Conservation (phyloP, 2,329 filamentous ascomycete genomes). For the Trichoderma semiorbis region DNA sequence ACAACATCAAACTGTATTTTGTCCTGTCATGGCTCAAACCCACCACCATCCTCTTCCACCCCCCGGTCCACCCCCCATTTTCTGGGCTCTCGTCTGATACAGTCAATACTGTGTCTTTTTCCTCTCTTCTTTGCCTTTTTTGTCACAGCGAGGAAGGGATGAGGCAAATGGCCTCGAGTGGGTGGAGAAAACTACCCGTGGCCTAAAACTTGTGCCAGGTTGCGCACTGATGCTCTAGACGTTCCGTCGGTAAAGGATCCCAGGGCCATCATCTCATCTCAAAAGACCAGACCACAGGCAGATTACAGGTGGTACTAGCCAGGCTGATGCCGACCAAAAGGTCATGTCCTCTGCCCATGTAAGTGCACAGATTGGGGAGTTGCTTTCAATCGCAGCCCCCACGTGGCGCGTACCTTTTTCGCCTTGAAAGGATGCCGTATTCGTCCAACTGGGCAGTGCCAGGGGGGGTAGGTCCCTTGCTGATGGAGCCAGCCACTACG, state of each 20-base stretch:
- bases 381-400: constrained; percentile 9
- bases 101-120: neutral
- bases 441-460: neutral
- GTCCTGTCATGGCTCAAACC: neutral
- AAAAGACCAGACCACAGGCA: neutral
- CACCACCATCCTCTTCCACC: neutral
- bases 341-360: neutral
- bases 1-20: neutral
- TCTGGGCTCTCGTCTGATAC: neutral
- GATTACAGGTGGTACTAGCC: neutral
- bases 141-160: neutral
- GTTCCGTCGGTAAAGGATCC: constrained; percentile 7
- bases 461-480: neutral
- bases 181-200: neutral
- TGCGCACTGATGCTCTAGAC: constrained; percentile 4
- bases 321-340: neutral
- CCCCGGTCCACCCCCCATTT: neutral
- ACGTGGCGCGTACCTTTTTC: constrained; percentile 16
- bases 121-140: neutral
- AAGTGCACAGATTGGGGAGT: constrained; percentile 10
- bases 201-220: neutral
- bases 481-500: neutral
- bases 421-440: constrained; percentile 16
- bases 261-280: constrained; percentile 1
- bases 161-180: neutral